Base-by-base conservation (phyloP, 2,329 filamentous ascomycete genomes). In the Allantophomopsis lycopodina region DNA sequence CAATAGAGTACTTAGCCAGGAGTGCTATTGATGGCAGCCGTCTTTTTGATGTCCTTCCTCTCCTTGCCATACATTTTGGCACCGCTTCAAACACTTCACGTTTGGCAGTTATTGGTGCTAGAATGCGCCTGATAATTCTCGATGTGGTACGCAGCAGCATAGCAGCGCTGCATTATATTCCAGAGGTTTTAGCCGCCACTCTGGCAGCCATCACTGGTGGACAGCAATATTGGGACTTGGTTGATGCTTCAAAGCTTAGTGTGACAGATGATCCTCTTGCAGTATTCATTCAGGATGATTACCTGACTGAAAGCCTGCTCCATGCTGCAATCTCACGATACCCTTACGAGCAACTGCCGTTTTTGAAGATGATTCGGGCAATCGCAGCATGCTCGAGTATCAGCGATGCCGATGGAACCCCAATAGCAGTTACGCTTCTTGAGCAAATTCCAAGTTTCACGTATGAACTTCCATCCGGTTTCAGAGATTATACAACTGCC, bases 331-430 rank as follows among this genome's bases (percentile, higher is more conserved):
- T 80, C 34, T 71, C 74, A 44, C 78, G 89, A 40, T 95, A 87
- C 54, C 89, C 89, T 0, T 89, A 84, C 57, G 89, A 95, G 59
- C 79, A 84, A 36, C 60, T 78, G 2, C 86, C 88, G 1, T 85
- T 94, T 50, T 61, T 93, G 44, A 75, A 72, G 39, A 63, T 93
- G 32, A 81, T 77, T 53, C 77, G 76, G 40, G 73, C 71, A 32
- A 61, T 94, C 13, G 71, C 70, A 62, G 76, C 45, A 45, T 69
- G 52, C 58, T 65, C 49, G 48, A 43, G 45, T 38, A 39, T 39
- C 10, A 51, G 57, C 8, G 55, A 57, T 14, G 52, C 56, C 13
- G 58, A 58, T 7, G 50, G 50, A 16, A 54, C 59, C 7, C 61
- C 64, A 35, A 51, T 68, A 33, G 67, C 87, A 8, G 59, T 81